phyloP scores from a whole-genome alignment of 78 protist genomes.

The Dictyostelium firmibasis region DNA sequence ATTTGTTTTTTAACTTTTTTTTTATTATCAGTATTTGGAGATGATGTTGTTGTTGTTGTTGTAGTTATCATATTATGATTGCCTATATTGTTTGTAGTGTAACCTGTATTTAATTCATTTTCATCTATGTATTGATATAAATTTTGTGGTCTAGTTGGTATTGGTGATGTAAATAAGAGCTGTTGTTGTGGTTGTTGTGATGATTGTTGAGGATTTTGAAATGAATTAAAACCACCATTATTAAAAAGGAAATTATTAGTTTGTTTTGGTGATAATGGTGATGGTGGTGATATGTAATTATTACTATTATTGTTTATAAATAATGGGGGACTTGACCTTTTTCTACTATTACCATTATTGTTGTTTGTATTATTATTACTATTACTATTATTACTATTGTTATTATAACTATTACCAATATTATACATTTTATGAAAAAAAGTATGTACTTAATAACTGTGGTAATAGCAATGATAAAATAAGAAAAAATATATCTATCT shows the following conservation, averaged over 20 bases:
- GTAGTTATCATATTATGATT: not conserved
- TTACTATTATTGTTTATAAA: not conserved
- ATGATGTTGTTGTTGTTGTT: not conserved
- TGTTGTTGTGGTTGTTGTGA: not conserved
- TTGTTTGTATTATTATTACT: not conserved
- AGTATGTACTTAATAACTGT: not conserved
- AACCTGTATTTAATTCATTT: constrained; percentile 13
- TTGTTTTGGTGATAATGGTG: constrained; percentile 26
- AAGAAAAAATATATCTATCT: not conserved
- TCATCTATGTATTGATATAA: not conserved
- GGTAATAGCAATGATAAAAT: not conserved
- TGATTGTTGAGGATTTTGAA: not conserved
- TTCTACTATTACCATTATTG: not conserved
- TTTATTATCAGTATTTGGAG: not conserved
- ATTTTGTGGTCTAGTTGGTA: not conserved
- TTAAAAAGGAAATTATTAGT: not conserved
- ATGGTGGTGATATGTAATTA: constrained; percentile 24
- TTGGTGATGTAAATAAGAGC: not conserved
- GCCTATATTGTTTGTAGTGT: not conserved
- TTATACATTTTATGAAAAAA: not conserved
- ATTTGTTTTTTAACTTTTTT: not conserved
- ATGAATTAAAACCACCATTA: not conserved
- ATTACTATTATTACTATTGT: not conserved
- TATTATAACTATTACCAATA: not conserved
- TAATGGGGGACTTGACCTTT: not conserved